Evolutionary conservation across 1,284 basidiomycete species (phyloP).

Genomic region (Tremellales sp.): DNA sequence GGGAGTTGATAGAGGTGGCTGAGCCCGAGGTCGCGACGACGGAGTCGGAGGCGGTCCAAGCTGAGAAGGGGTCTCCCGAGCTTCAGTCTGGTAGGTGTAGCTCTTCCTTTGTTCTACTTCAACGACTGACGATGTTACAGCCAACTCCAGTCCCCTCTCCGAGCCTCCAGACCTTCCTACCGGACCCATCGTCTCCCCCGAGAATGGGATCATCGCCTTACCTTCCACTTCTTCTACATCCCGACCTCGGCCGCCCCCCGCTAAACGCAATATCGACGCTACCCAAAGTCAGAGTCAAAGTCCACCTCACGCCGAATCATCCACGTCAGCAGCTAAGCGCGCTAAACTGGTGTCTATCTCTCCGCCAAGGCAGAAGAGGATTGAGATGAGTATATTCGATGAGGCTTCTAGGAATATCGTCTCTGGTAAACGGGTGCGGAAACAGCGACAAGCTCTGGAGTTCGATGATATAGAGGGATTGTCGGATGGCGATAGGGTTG

Average conservation of each 20-base stretch:
- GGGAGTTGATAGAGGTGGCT: not conserved
- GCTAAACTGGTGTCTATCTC: not conserved
- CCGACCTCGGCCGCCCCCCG: not conserved
- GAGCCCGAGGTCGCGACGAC: not conserved
- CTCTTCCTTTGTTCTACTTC: not conserved
- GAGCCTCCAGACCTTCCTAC: conserved; percentile 19
- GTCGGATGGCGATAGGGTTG: not conserved
- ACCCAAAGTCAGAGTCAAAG: not conserved
- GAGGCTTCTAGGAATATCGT: no score
- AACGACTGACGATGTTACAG: conserved; percentile 3
- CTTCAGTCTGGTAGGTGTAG: not conserved
- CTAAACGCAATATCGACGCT: not conserved
- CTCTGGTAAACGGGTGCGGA: not conserved
- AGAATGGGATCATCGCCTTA: no score
- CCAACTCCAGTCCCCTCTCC: conserved; percentile 20
- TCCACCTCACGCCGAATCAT: conserved; percentile 1
- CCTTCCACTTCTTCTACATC: no score
- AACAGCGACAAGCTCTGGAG: not conserved
- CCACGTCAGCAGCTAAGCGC: not conserved
- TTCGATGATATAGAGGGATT: conserved; percentile 3
- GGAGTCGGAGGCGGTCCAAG: no score
- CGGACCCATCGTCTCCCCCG: conserved; percentile 2
- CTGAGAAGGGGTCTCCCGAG: not conserved
- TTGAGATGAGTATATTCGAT: no score
- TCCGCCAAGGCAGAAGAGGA: no score